Percentiles rank a stretch among this genome's conserved stretches.
Evolutionary conservation across 2,329 filamentous ascomycete genomes (phyloP).

Genomic region (Epichloe gansuensis): DNA sequence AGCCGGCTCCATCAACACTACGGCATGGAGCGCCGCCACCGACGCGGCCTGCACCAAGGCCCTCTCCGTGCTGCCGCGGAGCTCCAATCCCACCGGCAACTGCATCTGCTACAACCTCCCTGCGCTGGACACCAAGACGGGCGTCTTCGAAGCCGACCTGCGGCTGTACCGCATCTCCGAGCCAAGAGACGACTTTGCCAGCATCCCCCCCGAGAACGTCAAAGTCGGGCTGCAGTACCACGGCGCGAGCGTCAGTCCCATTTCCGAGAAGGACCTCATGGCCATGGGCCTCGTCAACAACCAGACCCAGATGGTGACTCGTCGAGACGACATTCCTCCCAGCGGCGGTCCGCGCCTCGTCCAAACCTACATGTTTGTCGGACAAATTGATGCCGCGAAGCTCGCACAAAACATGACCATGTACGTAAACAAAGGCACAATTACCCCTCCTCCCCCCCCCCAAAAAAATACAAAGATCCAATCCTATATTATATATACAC

Average conservation of each 20-base stretch:
- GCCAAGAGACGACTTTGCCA: constrained; percentile 39
- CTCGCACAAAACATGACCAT: constrained; percentile 44
- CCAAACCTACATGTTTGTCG: constrained; percentile 55
- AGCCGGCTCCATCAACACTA: constrained; percentile 35
- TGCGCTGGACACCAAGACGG: constrained; percentile 51
- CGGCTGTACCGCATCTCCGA: constrained; percentile 58
- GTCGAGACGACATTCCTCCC: neutral
- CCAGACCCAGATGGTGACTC: constrained; percentile 6
- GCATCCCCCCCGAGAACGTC: constrained; percentile 38
- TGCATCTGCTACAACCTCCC: constrained; percentile 75
- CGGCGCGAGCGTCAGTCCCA: constrained; percentile 30
- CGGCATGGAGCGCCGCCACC: constrained; percentile 43
- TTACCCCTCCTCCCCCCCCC: too few relatives aligned
- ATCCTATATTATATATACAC: neutral
- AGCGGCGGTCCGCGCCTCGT: constrained; percentile 33
- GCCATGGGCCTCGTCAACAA: constrained; percentile 13
- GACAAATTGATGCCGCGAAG: constrained; percentile 47
- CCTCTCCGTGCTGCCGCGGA: constrained; percentile 40
- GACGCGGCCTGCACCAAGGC: constrained; percentile 44
- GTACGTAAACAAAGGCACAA: constrained; percentile 32
- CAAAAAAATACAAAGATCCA: too few relatives aligned
- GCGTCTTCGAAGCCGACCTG: constrained; percentile 65
- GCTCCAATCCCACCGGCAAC: constrained; percentile 62
- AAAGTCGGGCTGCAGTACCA: constrained; percentile 41
- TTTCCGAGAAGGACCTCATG: constrained; percentile 14